phyloP scores from a whole-genome alignment of 2,329 filamentous ascomycete species.

The Scopulariopsis brevicaulis region DNA sequence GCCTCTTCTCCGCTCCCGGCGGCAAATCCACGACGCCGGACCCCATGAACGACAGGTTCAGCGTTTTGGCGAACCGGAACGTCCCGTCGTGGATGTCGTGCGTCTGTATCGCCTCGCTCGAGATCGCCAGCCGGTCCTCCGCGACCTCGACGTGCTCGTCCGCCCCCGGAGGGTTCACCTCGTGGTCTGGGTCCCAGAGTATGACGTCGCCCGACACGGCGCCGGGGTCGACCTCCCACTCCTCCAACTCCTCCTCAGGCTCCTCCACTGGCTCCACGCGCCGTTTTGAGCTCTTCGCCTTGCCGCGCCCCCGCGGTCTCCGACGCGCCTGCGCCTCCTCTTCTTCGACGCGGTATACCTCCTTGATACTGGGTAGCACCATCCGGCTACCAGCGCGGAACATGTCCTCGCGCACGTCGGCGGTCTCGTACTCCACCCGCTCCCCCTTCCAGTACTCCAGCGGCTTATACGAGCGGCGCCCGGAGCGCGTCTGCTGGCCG shows the following conservation, averaged over 20 bases:
- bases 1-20: constrained; percentile 69
- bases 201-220: constrained; percentile 52
- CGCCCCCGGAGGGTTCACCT: constrained; percentile 37
- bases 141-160: constrained; percentile 43
- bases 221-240: constrained; percentile 62
- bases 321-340: constrained; percentile 8
- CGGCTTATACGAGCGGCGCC: constrained; percentile 66
- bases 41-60: constrained; percentile 76
- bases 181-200: constrained; percentile 49
- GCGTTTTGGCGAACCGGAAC: constrained; percentile 83
- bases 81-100: constrained; percentile 50
- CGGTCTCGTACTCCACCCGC: background rate
- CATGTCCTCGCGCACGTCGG: constrained; percentile 37
- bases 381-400: constrained; percentile 30
- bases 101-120: constrained; percentile 42
- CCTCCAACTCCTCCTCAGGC: constrained; percentile 46
- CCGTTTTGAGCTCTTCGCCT: constrained; percentile 18
- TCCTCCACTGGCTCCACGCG: constrained; percentile 29
- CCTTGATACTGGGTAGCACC: constrained; percentile 60
- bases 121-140: constrained; percentile 45
- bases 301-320: constrained; percentile 14
- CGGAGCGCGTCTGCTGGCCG: constrained; percentile 57
- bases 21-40: constrained; percentile 84
- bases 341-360: constrained; percentile 65
- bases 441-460: constrained; percentile 68